A percentile compares a stretch with the other conserved stretches of the same genome.
Conservation (phyloP, 2,329 filamentous ascomycete genomes). For the Cladosporium sp. region DNA sequence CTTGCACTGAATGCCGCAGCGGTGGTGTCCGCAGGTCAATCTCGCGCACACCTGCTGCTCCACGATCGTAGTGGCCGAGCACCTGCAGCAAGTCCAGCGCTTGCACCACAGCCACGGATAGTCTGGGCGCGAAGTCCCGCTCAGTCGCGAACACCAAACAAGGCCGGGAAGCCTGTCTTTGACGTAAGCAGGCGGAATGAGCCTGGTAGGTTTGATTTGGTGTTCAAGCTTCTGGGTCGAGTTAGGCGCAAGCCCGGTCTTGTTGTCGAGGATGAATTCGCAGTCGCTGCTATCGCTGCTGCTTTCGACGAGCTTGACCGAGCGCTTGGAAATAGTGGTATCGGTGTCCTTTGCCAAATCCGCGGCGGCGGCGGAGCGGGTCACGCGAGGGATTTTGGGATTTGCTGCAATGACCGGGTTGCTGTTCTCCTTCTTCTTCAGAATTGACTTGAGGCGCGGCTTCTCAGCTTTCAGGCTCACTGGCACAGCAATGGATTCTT, state of each 20-base stretch:
- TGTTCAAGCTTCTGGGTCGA: neutral
- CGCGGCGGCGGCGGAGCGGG: neutral
- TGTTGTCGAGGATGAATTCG: slow-evolving; percentile 38
- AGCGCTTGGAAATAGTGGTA: neutral
- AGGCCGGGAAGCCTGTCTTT: neutral
- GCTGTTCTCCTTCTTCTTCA: neutral
- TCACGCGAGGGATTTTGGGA: slow-evolving; percentile 3
- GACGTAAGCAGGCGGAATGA: neutral
- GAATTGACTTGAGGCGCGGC: neutral
- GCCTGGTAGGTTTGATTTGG: neutral
- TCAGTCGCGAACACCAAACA: slow-evolving; percentile 5
- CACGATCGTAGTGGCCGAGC: slow-evolving; percentile 29
- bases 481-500: neutral
- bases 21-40: slow-evolving; percentile 30
- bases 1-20: slow-evolving; percentile 23
- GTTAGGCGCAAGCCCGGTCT: neutral
- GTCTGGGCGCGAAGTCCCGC: slow-evolving; percentile 21
- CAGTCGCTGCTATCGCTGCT: neutral
- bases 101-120: slow-evolving; percentile 26
- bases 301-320: neutral
- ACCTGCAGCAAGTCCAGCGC: slow-evolving; percentile 34
- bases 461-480: neutral
- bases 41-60: slow-evolving; percentile 33
- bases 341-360: neutral
- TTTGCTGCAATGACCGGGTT: neutral